These are phyloP conservation scores for Candida silvatica DNA, from an alignment of 805 yeast species.

Conservation along the genomic window DNA sequence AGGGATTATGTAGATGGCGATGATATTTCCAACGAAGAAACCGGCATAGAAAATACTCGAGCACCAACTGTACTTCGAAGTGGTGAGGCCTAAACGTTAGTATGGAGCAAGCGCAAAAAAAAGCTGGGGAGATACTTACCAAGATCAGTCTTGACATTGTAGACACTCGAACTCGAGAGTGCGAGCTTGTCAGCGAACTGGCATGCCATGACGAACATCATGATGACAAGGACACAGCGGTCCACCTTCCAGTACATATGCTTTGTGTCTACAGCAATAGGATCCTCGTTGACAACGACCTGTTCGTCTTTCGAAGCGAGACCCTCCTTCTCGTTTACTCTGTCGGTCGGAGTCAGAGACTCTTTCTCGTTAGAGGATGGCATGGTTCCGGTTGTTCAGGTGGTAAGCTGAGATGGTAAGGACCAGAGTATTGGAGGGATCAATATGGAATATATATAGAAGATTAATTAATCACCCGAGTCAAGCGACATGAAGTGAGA, in stretches of 20 bases:
- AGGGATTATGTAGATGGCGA: conserved; percentile 40
- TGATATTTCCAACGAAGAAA: conserved; percentile 48
- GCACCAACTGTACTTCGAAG: conserved; percentile 26
- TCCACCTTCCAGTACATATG: conserved; percentile 35
- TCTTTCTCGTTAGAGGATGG: too few relatives aligned
- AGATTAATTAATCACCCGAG: too few relatives aligned
- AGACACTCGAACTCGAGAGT: conserved; percentile 34
- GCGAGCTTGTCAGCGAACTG: conserved; percentile 26
- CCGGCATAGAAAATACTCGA: conserved; percentile 41
- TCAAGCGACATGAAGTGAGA: too few relatives aligned
- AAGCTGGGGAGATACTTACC: too few relatives aligned
- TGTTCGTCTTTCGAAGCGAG: conserved; percentile 2
- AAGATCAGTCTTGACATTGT: conserved; percentile 44
- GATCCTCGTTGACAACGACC: conserved; percentile 10
- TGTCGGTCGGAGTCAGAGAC: too few relatives aligned
- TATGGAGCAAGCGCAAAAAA: too few relatives aligned
- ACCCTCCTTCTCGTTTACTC: too few relatives aligned
- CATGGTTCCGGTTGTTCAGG: too few relatives aligned
- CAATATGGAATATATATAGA: too few relatives aligned
- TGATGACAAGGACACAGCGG: conserved; percentile 36
- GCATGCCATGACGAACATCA: conserved; percentile 39
- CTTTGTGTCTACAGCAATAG: conserved; percentile 8
- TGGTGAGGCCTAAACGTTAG: too few relatives aligned
- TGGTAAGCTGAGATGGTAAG: too few relatives aligned
- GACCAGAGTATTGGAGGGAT: too few relatives aligned